phyloP scores from a whole-genome alignment of 108 stramenopile species.

The Pseudonitzschia multiseries region DNA sequence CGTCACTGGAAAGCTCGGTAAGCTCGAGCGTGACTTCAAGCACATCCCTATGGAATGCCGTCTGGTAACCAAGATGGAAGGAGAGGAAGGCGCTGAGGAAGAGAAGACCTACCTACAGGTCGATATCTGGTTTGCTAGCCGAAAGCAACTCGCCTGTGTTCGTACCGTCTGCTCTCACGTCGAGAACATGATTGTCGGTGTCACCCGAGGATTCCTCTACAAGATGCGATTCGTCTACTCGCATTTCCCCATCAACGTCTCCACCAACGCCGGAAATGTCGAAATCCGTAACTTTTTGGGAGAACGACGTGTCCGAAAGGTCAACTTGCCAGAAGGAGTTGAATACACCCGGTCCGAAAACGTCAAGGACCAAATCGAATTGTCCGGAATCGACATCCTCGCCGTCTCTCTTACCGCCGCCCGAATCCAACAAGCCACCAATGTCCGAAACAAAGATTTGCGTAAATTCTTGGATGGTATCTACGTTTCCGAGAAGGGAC shows the following conservation, averaged over 20 bases:
- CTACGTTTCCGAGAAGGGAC: conserved; percentile 97
- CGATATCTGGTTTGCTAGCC: conserved; percentile 97
- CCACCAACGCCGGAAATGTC: conserved; percentile 74
- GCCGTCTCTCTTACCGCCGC: conserved; percentile 94
- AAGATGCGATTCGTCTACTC: conserved; percentile 99
- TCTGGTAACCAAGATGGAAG: conserved; percentile 38
- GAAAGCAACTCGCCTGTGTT: conserved; percentile 96
- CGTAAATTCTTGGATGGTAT: conserved; percentile 99
- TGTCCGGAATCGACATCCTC: conserved; percentile 96
- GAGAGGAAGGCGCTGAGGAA: conserved; percentile 15
- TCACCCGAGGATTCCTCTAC: conserved; percentile 98
- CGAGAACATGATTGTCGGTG: conserved; percentile 99
- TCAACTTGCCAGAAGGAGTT: conserved; percentile 90
- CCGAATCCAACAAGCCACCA: conserved; percentile 94
- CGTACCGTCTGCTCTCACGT: conserved; percentile 99
- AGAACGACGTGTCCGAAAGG: conserved; percentile 95
- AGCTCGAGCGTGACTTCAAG: conserved; percentile 92
- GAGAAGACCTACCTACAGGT: conserved; percentile 79
- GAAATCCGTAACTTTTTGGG: conserved; percentile 99
- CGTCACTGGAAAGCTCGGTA: conserved; percentile 94
- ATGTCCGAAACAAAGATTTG: conserved; percentile 98
- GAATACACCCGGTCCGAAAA: conserved; percentile 88
- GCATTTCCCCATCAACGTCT: conserved; percentile 99
- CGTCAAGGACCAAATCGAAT: conserved; percentile 99
- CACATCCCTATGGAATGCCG: conserved; percentile 90